A percentile compares a stretch with the other conserved stretches of the same genome.
phyloP scores from a whole-genome alignment of 2,329 filamentous ascomycete species.

The Colletotrichum sp. region DNA sequence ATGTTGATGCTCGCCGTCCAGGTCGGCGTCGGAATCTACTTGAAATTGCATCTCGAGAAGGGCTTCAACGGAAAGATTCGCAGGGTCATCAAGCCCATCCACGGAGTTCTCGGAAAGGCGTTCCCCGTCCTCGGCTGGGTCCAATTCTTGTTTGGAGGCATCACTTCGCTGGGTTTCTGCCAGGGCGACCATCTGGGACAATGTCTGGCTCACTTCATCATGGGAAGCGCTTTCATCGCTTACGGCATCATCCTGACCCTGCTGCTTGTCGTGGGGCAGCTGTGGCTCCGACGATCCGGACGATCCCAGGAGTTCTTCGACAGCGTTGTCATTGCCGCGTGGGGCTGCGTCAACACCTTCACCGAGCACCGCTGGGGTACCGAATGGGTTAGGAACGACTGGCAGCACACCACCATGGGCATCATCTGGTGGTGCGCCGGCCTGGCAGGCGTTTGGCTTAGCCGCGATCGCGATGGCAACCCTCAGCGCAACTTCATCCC shows the following conservation, averaged over 20 bases:
- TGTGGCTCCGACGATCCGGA: slow-evolving; percentile 82
- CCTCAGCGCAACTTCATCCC: slow-evolving; percentile 95
- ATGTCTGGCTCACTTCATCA: slow-evolving; percentile 96
- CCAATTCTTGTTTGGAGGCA: slow-evolving; percentile 96
- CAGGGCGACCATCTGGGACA: slow-evolving; percentile 90
- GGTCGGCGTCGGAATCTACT: slow-evolving; percentile 81
- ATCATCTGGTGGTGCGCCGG: slow-evolving; percentile 98
- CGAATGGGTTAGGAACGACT: slow-evolving; percentile 89
- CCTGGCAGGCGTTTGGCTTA: slow-evolving; percentile 90
- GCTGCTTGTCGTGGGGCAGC: slow-evolving; percentile 84
- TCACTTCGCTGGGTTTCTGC: slow-evolving; percentile 91
- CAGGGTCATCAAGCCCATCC: slow-evolving; percentile 71
- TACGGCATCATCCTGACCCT: slow-evolving; percentile 91
- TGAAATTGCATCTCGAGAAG: slow-evolving; percentile 87
- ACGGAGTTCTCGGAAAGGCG: slow-evolving; percentile 83
- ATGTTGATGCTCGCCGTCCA: slow-evolving; percentile 82
- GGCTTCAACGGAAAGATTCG: slow-evolving; percentile 83
- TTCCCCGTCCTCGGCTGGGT: slow-evolving; percentile 89
- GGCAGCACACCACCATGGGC: slow-evolving; percentile 99
- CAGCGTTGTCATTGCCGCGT: slow-evolving; percentile 85
- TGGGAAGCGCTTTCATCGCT: slow-evolving; percentile 95
- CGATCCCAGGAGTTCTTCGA: slow-evolving; percentile 98
- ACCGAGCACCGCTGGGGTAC: slow-evolving; percentile 95
- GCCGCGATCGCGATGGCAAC: slow-evolving; percentile 78
- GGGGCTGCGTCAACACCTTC: slow-evolving; percentile 98